phyloP scores from a whole-genome alignment of 257 asterid species.

The Penstemon eatonii region DNA sequence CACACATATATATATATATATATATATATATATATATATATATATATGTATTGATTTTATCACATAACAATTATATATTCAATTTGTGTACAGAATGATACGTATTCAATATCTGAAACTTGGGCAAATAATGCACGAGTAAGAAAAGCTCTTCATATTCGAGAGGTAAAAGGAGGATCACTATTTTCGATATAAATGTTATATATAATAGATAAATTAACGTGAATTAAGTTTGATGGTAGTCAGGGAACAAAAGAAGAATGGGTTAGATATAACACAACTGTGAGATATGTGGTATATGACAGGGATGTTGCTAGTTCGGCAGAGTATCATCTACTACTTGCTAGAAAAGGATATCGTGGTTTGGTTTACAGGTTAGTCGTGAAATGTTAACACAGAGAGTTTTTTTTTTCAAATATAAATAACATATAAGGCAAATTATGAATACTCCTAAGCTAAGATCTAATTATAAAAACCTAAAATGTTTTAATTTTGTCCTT shows the following conservation, averaged over 20 bases:
- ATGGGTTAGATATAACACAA: slow-evolving; percentile 19
- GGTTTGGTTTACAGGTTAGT: slow-evolving; percentile 40
- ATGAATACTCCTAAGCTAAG: too few relatives aligned
- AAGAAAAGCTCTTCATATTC: slow-evolving; percentile 34
- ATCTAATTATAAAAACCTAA: too few relatives aligned
- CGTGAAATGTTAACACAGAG: too few relatives aligned
- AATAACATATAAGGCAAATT: too few relatives aligned
- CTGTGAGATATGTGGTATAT: not conserved
- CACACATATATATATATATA: too few relatives aligned
- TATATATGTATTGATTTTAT: not conserved
- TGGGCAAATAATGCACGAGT: slow-evolving; percentile 38
- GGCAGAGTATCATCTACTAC: slow-evolving; percentile 25
- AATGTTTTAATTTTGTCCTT: too few relatives aligned
- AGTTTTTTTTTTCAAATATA: too few relatives aligned
- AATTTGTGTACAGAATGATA: not conserved
- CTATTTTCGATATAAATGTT: too few relatives aligned
- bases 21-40: not conserved
- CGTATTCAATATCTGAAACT: slow-evolving; percentile 11
- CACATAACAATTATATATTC: slow-evolving; percentile 10
- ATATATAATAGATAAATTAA: too few relatives aligned
- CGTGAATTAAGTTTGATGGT: too few relatives aligned
- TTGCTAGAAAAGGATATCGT: slow-evolving; percentile 22
- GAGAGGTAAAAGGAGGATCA: slow-evolving; percentile 28
- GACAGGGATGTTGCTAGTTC: slow-evolving; percentile 3
- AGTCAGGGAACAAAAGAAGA: slow-evolving; percentile 27